Base-by-base conservation (phyloP, 352 stramenopile species). In the Aphanomyces euteiches region DNA sequence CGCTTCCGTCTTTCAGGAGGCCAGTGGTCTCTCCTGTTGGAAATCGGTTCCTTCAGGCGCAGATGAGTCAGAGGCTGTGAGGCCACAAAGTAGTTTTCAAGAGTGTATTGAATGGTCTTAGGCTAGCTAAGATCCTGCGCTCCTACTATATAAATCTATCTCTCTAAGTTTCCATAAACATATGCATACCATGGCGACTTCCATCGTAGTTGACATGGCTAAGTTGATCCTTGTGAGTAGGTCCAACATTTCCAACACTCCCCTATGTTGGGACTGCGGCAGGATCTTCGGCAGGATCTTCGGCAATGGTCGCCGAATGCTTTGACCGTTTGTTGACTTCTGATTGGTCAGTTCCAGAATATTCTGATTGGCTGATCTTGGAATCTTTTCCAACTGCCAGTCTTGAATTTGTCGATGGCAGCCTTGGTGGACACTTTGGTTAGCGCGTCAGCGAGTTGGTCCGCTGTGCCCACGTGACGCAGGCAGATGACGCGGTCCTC, bases 401-500 rank as follows among this genome's bases (percentile, higher is more conserved):
- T 8, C 41, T 13, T 10, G 47, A 67, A 67, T 36, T 58, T 54
- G 7, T 12, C 13, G 28, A 67, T 38, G 7, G 43, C 60, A 12
- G 56, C 12, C n/a, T 67, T 67, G 36, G 7, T 67, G 7, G 60
- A 19, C 13, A 15, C 56, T 53, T 78, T 78, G 1, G 73, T 78
- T 4, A 78, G 28, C 5, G 69, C 50, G 67, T 76, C 70, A 6
- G 73, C 66, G 1, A 78, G 34, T 50, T 73, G 66, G 28, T 71
- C 37, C 19, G 72, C 69, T 0, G 73, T 78, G 39, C 48, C 38
- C 3, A 69, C 56, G 65, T 69, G 74, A 2, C 39, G 19, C 8
- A 74, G 4, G 28, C 38, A 70, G 43, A 76, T 38, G 8, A 47
- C 37, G 19, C 47, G 48, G 38, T 8, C 47, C 19, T 45, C 47